Evolutionary conservation across 257 asterid genomes (phyloP).

Genomic region (Solanum paucissectum): DNA sequence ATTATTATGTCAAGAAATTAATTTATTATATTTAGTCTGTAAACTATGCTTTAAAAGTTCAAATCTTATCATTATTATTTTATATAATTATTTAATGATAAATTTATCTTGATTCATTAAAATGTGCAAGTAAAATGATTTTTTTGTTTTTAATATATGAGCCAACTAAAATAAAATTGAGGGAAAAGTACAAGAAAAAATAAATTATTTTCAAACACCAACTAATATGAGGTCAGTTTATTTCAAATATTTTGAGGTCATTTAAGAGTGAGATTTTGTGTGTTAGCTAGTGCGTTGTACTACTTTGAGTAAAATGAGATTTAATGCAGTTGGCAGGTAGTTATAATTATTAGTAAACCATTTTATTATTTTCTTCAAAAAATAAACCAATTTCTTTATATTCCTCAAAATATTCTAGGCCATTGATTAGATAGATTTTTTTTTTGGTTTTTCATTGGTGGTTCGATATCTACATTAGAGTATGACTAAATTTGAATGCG

Average conservation of each 20-base stretch:
- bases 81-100: too few species aligned
- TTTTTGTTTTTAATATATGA: too few species aligned
- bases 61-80: too few species aligned
- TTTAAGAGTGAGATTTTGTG: conserved; percentile 6
- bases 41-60: too few species aligned
- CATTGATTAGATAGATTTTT: background rate
- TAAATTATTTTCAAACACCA: background rate
- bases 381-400: background rate
- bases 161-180: too few species aligned
- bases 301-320: background rate
- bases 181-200: background rate
- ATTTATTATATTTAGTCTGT: too few species aligned
- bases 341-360: background rate
- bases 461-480: too few species aligned
- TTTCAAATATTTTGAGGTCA: background rate
- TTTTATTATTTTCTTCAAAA: background rate
- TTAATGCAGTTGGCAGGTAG: conserved; percentile 14
- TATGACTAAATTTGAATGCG: too few species aligned
- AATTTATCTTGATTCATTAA: too few species aligned
- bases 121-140: too few species aligned
- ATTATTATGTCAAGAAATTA: too few species aligned
- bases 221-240: background rate
- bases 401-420: background rate
- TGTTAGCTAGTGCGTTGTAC: conserved; percentile 3
- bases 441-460: too few species aligned